A percentile compares a stretch with the other conserved stretches of the same genome.
phyloP scores from a whole-genome alignment of 345 rosid genomes.

The Cardamine chenopodiifolia region DNA sequence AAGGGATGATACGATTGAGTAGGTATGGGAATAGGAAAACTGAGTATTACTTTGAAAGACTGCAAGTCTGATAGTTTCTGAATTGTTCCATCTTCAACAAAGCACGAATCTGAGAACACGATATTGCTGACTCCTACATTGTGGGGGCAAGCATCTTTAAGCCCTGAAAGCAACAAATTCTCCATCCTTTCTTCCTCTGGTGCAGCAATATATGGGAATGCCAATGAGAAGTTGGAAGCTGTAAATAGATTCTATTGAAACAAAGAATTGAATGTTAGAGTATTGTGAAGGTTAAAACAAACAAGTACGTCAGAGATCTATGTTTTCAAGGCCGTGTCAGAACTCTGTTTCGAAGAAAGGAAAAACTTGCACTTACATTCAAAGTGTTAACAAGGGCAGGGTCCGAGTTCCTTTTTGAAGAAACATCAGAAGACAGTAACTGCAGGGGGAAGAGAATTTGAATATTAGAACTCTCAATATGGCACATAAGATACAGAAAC shows the following conservation, averaged over 20 bases:
- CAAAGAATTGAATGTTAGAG: slow-evolving; percentile 27
- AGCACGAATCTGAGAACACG: slow-evolving; percentile 76
- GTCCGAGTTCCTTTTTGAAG: slow-evolving; percentile 54
- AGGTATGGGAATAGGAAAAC: neutral
- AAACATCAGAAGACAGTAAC: slow-evolving; percentile 76
- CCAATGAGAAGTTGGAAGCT: slow-evolving; percentile 83
- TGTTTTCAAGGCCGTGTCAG: neutral
- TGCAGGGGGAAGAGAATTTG: slow-evolving; percentile 36
- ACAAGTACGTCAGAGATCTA: slow-evolving; percentile 17
- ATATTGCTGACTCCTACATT: slow-evolving; percentile 54
- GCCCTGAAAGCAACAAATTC: slow-evolving; percentile 64
- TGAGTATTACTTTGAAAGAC: slow-evolving; percentile 60
- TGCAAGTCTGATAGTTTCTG: slow-evolving; percentile 63
- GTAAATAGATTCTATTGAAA: slow-evolving; percentile 62
- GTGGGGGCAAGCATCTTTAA: slow-evolving; percentile 64
- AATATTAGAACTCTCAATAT: slow-evolving; percentile 11
- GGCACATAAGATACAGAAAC: slow-evolving; percentile 5
- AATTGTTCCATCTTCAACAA: slow-evolving; percentile 59
- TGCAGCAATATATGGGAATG: slow-evolving; percentile 79
- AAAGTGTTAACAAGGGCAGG: slow-evolving; percentile 67
- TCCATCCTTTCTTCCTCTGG: slow-evolving; percentile 81
- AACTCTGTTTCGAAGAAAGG: neutral
- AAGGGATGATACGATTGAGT: neutral
- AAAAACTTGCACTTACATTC: slow-evolving; percentile 52
- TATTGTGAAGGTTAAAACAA: neutral